phyloP scores from a whole-genome alignment of 805 yeast genomes.

The Starmerella lactis-condensi region DNA sequence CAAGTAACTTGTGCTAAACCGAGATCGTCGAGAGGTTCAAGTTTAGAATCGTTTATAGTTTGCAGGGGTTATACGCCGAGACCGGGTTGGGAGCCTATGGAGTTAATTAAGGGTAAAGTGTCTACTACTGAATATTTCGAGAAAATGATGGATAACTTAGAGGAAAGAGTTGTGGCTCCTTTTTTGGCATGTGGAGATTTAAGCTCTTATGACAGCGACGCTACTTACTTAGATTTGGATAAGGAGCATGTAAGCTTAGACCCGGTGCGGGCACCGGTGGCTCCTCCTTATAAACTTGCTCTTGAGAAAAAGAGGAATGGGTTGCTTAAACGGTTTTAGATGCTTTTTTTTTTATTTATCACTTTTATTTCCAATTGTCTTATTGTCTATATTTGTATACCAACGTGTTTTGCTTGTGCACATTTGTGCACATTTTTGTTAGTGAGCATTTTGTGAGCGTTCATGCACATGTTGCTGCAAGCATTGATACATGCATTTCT shows the following conservation, averaged over 20 bases:
- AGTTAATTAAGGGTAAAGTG: constrained; percentile 13
- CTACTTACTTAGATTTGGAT: constrained; percentile 51
- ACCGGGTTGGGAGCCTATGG: constrained; percentile 57
- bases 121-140: constrained; percentile 75
- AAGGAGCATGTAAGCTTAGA: constrained; percentile 36
- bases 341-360: no score
- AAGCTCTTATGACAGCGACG: constrained; percentile 79
- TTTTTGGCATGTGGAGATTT: constrained; percentile 92
- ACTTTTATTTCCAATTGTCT: no score
- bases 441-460: no score
- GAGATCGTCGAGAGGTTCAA: constrained; percentile 82
- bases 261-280: constrained; percentile 90
- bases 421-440: no score
- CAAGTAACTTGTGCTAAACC: constrained; percentile 91
- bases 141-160: constrained; percentile 22
- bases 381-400: no score
- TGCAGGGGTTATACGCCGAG: constrained; percentile 78
- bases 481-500: no score
- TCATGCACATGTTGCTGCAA: no score
- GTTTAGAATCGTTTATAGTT: constrained; percentile 83
- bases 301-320: constrained; percentile 73
- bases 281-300: constrained; percentile 91
- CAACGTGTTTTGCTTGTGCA: no score
- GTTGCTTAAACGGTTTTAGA: constrained; percentile 7
- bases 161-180: constrained; percentile 61